phyloP scores from a whole-genome alignment of 495 filamentous ascomycete genomes.

The Trichocladium uniseriatum region DNA sequence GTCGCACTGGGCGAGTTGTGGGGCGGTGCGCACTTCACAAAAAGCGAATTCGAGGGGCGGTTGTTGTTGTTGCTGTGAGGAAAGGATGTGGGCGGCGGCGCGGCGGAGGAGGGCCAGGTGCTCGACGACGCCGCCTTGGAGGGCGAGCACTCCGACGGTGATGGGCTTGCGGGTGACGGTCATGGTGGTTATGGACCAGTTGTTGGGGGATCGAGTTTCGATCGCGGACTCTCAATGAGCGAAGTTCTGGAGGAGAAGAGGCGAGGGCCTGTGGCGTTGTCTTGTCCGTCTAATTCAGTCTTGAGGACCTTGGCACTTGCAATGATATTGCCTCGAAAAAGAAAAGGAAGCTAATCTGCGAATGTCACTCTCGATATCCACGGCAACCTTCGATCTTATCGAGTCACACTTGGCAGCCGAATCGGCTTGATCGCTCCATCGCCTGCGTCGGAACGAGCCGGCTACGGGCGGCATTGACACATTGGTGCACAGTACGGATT shows the following conservation, averaged over 20 bases:
- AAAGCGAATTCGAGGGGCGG: slow-evolving; percentile 41
- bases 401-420: neutral
- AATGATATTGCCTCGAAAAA: no score
- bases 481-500: slow-evolving; percentile 3
- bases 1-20: slow-evolving; percentile 62
- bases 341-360: no score
- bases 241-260: no score
- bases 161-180: slow-evolving; percentile 13
- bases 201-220: neutral
- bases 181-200: neutral
- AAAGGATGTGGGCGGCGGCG: slow-evolving; percentile 38
- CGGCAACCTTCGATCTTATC: neutral
- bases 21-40: slow-evolving; percentile 67
- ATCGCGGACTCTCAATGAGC: no score
- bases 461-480: slow-evolving; percentile 21
- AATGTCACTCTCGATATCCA: neutral
- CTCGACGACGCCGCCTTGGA: slow-evolving; percentile 90
- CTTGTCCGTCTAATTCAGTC: no score
- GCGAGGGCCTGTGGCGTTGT: no score
- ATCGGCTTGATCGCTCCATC: neutral
- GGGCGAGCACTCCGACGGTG: slow-evolving; percentile 77
- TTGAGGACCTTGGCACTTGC: no score
- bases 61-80: neutral
- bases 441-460: slow-evolving; percentile 10
- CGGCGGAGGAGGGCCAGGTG: slow-evolving; percentile 68